Evolutionary conservation across 306 rosid genomes (phyloP).

Genomic region (Abrus precatorius): DNA sequence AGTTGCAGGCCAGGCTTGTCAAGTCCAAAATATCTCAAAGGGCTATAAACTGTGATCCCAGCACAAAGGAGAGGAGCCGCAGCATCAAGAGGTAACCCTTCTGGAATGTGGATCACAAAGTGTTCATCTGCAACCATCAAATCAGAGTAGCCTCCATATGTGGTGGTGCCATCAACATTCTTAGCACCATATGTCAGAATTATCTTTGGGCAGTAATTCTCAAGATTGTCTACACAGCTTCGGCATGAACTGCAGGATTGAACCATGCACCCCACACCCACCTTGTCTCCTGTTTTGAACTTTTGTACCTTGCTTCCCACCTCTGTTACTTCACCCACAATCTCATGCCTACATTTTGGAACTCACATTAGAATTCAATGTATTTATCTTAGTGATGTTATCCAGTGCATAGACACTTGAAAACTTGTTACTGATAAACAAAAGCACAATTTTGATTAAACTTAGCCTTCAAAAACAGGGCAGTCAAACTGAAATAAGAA

Average conservation of each 20-base stretch:
- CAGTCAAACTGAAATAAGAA: too few species aligned
- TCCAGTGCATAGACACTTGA: too few species aligned
- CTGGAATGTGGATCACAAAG: too few species aligned
- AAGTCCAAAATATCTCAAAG: conserved; percentile 49
- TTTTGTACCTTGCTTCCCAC: conserved; percentile 58
- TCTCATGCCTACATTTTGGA: conserved; percentile 55
- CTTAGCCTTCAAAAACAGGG: too few species aligned
- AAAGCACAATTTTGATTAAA: too few species aligned
- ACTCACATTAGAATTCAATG: conserved; percentile 16
- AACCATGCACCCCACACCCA: conserved; percentile 64
- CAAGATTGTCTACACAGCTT: conserved; percentile 48
- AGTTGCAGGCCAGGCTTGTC: conserved; percentile 47
- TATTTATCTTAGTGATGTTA: too few species aligned
- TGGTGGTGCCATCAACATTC: conserved; percentile 53
- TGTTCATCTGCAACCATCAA: too few species aligned
- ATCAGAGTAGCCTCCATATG: conserved; percentile 47
- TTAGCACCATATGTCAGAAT: conserved; percentile 47
- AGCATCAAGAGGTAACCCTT: too few species aligned
- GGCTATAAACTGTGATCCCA: conserved; percentile 60
- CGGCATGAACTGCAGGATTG: conserved; percentile 58
- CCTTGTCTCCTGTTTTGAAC: conserved; percentile 58
- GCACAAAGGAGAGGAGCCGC: too few species aligned
- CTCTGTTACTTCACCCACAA: conserved; percentile 58
- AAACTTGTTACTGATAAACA: too few species aligned
- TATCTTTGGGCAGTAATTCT: conserved; percentile 58